Evolutionary conservation across 2,329 filamentous ascomycete genomes (phyloP).

Genomic region (Trichocomaceae sp.): DNA sequence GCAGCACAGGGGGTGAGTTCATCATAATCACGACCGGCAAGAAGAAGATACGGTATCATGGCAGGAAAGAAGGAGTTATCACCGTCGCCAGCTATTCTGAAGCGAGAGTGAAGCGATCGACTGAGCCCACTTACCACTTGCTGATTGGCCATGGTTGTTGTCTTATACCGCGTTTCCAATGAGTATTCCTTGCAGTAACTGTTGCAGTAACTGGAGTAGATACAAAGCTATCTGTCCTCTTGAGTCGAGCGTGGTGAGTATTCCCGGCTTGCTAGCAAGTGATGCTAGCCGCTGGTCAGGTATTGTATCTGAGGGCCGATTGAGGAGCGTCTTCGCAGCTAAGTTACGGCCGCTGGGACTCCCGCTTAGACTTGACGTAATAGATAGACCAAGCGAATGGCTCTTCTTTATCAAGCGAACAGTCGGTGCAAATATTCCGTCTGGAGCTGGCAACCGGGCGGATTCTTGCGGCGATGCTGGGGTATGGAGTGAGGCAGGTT

Average conservation of each 20-base stretch:
- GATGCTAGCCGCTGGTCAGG: neutral
- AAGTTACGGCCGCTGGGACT: neutral
- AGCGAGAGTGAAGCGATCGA: slow-evolving; percentile 14
- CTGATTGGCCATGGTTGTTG: slow-evolving; percentile 41
- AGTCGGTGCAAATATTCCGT: neutral
- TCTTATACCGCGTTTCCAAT: neutral
- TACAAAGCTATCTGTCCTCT: neutral
- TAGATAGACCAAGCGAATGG: neutral
- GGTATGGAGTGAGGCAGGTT: slow-evolving; percentile 33
- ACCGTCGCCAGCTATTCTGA: neutral
- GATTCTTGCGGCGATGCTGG: slow-evolving; percentile 13
- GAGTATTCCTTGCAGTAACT: neutral
- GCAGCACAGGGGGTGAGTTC: slow-evolving; percentile 23
- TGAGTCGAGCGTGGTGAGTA: neutral
- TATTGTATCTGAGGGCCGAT: neutral
- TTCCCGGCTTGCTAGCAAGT: neutral
- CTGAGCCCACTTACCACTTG: slow-evolving; percentile 41
- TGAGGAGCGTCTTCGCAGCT: neutral
- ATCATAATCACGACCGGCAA: slow-evolving; percentile 9
- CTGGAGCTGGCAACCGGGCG: neutral
- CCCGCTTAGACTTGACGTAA: neutral
- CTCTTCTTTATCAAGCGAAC: neutral
- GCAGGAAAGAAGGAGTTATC: slow-evolving; percentile 3
- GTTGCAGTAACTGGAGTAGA: neutral
- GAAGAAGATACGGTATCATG: neutral